These are phyloP conservation scores for Scutellaria minor DNA, from an alignment of 257 asterid genomes.

Conservation along the genomic window DNA sequence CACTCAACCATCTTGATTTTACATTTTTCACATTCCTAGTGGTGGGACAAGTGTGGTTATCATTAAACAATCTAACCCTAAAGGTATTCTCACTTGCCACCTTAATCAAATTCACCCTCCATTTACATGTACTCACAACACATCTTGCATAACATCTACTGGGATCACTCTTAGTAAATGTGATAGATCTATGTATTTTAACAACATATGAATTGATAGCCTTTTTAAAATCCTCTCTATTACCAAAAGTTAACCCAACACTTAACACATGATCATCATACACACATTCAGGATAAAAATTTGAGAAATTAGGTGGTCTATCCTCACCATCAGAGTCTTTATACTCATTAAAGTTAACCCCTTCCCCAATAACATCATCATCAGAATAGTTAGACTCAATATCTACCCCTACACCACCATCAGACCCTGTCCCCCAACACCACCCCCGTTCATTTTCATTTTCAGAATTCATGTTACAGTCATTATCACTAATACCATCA, in stretches of 20 bases:
- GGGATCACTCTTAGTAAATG: not conserved
- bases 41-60: no score
- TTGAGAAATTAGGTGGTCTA: not conserved
- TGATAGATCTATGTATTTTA: not conserved
- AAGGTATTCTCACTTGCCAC: not conserved
- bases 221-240: not conserved
- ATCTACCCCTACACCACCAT: no score
- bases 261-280: not conserved
- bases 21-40: not conserved
- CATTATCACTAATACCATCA: no score
- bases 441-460: no score
- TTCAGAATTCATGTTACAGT: no score
- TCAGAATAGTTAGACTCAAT: no score
- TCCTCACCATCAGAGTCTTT: no score
- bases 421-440: no score
- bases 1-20: not conserved
- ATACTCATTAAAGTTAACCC: no score
- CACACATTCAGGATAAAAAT: not conserved
- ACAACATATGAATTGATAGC: not conserved
- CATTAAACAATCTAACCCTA: not conserved
- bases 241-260: not conserved
- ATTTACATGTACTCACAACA: not conserved
- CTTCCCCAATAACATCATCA: no score
- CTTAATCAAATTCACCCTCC: not conserved
- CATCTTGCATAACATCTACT: not conserved